Evolutionary conservation across 2,329 filamentous ascomycete genomes (phyloP).

Genomic region (Dissoconium aciculare): DNA sequence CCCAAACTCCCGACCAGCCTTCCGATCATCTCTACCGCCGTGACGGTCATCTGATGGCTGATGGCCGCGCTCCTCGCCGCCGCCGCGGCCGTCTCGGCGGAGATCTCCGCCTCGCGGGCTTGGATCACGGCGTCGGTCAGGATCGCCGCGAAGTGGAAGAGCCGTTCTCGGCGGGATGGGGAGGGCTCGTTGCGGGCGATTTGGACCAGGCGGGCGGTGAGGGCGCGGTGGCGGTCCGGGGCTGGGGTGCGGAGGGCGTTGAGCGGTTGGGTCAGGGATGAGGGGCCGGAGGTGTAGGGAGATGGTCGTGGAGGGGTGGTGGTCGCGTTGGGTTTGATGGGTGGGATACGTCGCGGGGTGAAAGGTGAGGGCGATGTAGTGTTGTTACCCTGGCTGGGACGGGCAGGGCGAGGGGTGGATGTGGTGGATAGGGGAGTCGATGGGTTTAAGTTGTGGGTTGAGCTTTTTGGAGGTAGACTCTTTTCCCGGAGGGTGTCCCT

Average conservation of each 20-base stretch:
- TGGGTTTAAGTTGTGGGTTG: neutral
- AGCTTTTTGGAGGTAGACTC: neutral
- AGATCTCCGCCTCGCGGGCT: constrained; percentile 16
- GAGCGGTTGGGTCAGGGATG: too few species aligned
- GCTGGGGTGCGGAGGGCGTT: constrained; percentile 1
- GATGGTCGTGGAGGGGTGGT: too few species aligned
- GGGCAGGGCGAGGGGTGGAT: constrained; percentile 1
- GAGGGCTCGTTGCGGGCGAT: constrained; percentile 7
- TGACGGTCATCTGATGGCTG: constrained; percentile 17
- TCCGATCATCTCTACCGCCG: constrained; percentile 14
- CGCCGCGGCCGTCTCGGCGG: constrained; percentile 14
- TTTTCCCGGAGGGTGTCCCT: constrained; percentile 3
- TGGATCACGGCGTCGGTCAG: constrained; percentile 16
- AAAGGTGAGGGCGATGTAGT: constrained; percentile 2
- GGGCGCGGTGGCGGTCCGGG: constrained; percentile 2
- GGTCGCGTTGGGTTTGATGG: too few species aligned
- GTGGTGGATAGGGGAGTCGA: constrained; percentile 1
- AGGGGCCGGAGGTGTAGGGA: too few species aligned
- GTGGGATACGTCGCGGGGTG: too few species aligned
- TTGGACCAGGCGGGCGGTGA: constrained; percentile 5
- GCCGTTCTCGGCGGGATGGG: constrained; percentile 4
- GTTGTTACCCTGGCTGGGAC: constrained; percentile 2
- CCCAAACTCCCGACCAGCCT: too few species aligned
- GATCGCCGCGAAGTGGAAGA: constrained; percentile 11
- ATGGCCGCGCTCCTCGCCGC: constrained; percentile 15